These are phyloP conservation scores for Sequoiadendron giganteum DNA, from an alignment of 75 land plant species.

Conservation along the genomic window DNA sequence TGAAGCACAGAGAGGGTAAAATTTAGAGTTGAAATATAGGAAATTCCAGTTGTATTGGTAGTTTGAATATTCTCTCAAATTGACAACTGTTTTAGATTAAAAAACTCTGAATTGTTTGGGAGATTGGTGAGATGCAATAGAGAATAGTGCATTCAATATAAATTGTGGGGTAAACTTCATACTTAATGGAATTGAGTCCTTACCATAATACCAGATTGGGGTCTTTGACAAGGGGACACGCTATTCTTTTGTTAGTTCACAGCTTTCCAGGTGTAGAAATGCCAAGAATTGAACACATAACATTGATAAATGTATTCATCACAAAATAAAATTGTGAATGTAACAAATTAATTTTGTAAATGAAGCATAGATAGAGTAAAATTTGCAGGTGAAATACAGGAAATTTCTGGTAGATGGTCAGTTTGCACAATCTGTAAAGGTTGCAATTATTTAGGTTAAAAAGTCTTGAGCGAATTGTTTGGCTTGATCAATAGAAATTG, in stretches of 20 bases:
- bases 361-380: background rate
- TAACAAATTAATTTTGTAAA: background rate
- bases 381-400: constrained; percentile 10
- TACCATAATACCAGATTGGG: no score
- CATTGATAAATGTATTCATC: background rate
- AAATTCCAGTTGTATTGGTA: no score
- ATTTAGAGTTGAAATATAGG: no score
- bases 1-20: no score
- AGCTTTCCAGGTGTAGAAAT: background rate
- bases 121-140: no score
- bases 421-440: background rate
- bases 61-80: no score
- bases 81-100: no score
- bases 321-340: background rate
- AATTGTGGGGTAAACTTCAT: no score
- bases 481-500: background rate
- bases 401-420: background rate
- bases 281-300: background rate
- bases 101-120: no score
- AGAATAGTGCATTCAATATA: no score
- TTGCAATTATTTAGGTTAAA: background rate
- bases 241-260: background rate
- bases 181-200: no score
- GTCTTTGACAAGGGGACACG: background rate
- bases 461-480: background rate